These are phyloP conservation scores for Geotrichum fermentans DNA, from an alignment of 1,139 yeast species.

Conservation along the genomic window DNA sequence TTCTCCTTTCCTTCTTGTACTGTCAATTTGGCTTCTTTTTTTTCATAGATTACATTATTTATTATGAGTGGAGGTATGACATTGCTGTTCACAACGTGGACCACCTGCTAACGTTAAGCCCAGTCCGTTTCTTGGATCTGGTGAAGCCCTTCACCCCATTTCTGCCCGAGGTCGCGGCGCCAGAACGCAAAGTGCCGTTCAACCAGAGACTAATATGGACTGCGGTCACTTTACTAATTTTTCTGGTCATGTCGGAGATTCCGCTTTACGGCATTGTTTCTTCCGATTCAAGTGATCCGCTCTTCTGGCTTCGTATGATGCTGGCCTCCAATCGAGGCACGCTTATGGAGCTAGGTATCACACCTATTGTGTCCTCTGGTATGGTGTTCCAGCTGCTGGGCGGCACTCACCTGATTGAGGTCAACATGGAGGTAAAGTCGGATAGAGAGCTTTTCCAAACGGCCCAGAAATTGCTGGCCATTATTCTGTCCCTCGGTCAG, in stretches of 20 bases:
- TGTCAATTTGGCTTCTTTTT: not conserved
- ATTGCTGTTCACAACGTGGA: too few species aligned
- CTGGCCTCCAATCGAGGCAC: constrained; percentile 97
- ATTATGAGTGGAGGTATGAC: constrained; percentile 2
- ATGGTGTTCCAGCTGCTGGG: constrained; percentile 97
- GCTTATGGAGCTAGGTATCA: constrained; percentile 87
- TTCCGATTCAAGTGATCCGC: constrained; percentile 86
- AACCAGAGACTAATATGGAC: constrained; percentile 97
- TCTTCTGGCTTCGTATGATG: constrained; percentile 97
- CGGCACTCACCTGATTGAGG: constrained; percentile 84
- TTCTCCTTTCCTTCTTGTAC: not conserved
- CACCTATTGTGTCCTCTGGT: constrained; percentile 67
- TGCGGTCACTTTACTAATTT: constrained; percentile 86
- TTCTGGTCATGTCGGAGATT: constrained; percentile 93
- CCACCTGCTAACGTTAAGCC: too few species aligned
- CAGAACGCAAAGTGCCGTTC: constrained; percentile 82
- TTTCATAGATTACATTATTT: not conserved
- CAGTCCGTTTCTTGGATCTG: constrained; percentile 82
- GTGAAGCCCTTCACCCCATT: constrained; percentile 93
- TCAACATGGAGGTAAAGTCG: constrained; percentile 77
- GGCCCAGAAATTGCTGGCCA: constrained; percentile 91
- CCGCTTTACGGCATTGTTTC: constrained; percentile 95
- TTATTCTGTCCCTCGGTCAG: constrained; percentile 86
- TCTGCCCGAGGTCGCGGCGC: constrained; percentile 93
- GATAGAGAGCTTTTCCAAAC: constrained; percentile 90